phyloP scores from a whole-genome alignment of 225 moss, liverwort and hornwort species.

The Antitrichia curtipendula region DNA sequence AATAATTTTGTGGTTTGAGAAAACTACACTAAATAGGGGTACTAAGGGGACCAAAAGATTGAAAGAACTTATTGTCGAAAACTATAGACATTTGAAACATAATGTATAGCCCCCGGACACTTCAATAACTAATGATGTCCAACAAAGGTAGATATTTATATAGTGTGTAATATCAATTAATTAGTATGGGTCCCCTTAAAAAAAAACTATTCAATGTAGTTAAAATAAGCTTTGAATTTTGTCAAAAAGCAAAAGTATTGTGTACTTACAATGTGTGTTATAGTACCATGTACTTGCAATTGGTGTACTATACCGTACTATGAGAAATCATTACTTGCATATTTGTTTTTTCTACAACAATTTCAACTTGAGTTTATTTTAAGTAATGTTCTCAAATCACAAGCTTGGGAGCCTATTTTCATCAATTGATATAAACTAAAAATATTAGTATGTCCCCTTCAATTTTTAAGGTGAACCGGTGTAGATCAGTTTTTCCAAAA shows the following conservation, averaged over 20 bases:
- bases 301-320: rapidly evolving
- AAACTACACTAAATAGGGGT: too few relatives aligned
- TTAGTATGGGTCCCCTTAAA: too few relatives aligned
- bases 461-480: rapidly evolving
- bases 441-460: too few relatives aligned
- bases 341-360: rapidly evolving
- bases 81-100: too few relatives aligned
- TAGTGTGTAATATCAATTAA: too few relatives aligned
- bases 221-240: not conserved
- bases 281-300: rapidly evolving
- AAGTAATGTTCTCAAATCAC: not conserved
- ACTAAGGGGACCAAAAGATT: too few relatives aligned
- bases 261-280: not conserved
- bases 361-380: not conserved
- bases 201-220: too few relatives aligned
- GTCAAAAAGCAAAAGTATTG: rapidly evolving
- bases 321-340: not conserved
- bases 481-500: rapidly evolving
- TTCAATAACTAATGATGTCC: too few relatives aligned
- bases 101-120: too few relatives aligned
- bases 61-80: too few relatives aligned
- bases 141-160: too few relatives aligned
- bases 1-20: not conserved
- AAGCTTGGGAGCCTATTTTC: not conserved
- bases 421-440: not conserved